A percentile compares a stretch with the other conserved stretches of the same genome.
phyloP scores from a whole-genome alignment of 2,329 filamentous ascomycete species.

The Aspergillus sp. region DNA sequence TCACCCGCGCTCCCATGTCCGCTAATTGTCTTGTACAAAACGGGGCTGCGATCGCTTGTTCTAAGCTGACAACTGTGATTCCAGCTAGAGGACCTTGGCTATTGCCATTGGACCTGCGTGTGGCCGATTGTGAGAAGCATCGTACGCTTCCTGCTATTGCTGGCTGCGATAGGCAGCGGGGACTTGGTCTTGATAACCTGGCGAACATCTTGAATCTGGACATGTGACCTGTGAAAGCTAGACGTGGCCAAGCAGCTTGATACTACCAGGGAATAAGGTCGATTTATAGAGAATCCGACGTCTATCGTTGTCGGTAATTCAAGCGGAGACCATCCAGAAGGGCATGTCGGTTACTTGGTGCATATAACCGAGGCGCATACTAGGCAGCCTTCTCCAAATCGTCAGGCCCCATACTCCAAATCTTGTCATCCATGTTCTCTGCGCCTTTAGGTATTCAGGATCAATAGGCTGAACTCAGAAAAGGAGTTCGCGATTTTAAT shows the following conservation, averaged over 20 bases:
- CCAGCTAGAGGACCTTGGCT: conserved; percentile 38
- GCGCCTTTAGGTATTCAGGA: no score
- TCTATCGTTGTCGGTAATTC: background rate
- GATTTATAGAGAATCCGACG: background rate
- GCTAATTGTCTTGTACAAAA: conserved; percentile 57
- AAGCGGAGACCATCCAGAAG: background rate
- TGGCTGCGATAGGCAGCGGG: background rate
- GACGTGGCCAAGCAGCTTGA: background rate
- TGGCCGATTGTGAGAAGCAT: background rate
- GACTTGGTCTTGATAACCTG: background rate
- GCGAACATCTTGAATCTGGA: background rate
- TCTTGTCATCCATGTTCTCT: background rate
- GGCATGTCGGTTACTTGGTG: background rate
- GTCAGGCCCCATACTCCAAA: background rate
- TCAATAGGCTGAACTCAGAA: background rate
- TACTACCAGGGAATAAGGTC: background rate
- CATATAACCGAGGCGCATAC: background rate
- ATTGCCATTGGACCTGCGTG: background rate
- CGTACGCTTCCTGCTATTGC: background rate
- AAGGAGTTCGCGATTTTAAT: background rate
- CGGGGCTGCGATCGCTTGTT: conserved; percentile 57
- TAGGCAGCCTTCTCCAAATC: background rate
- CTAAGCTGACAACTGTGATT: conserved; percentile 53
- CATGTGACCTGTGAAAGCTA: background rate
- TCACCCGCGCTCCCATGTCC: conserved; percentile 55